Base-by-base conservation (phyloP, 257 asterid species). In the Thymus quinquecostatus region DNA sequence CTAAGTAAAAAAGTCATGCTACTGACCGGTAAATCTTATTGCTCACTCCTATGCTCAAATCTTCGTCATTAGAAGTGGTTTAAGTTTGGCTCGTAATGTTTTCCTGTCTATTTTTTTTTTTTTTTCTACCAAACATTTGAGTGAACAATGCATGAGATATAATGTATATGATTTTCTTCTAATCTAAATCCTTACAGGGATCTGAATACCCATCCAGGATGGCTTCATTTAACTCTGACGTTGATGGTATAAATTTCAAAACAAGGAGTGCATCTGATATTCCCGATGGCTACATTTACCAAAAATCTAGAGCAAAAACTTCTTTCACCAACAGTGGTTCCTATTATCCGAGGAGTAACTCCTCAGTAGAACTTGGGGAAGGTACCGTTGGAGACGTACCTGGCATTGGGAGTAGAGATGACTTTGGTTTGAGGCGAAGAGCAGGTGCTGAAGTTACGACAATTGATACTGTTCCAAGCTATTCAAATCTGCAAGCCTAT, bases 351-450 rank as follows among this genome's bases (percentile, higher is more conserved):
- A 64, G 82, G 36, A 72, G 85, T 60, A 83, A 77, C 70, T 74
- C 88, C 69, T 69, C 83, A 0, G 67, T 73, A 28, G 85, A 84
- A 69, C 68, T 79, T 64, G 79, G 78, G 12, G 90, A 85, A 78
- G 86, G 78, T 71, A 72, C 84, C 51, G 73, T 61, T 33, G 73
- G 82, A 78, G 80, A 79, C 27, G 51, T 61, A 34, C 77, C 72
- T 40, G 86, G 75, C 64, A 33, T 48, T 65, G 86, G 82, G 71
- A 78, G 80, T 79, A 70, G 82, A 80, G 85, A 80, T 56, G 79
- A 73, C 57, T 74, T 74, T 72, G 76, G 71, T 67, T 60, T 59
- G 65, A 74, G 76, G 72, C 68, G 77, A 33, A 70, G 71, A 44
- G 75, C 64, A 30, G 82, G 83, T 62, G 69, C 58, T 78, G 91